Percentiles rank a stretch among this genome's conserved stretches.
Conservation (phyloP, 805 yeast genomes). For the Tetrapisispora namnaoensis region DNA sequence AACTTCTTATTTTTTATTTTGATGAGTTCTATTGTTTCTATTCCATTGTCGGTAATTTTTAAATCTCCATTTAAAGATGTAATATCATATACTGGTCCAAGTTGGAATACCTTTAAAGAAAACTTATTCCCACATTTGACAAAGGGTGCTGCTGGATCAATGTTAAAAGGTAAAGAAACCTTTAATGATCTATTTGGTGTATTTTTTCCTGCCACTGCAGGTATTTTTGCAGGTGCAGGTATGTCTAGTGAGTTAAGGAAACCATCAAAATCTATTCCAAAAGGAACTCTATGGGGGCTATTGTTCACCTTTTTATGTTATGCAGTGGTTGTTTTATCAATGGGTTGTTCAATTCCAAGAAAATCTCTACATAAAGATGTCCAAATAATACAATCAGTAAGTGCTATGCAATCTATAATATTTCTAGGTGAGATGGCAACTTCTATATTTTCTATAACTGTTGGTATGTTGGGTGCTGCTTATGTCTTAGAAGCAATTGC, state of each 20-base stretch:
- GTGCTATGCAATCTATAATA: conserved; percentile 55
- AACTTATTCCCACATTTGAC: conserved; percentile 79
- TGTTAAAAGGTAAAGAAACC: conserved; percentile 50
- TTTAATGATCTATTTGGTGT: conserved; percentile 86
- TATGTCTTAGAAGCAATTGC: conserved; percentile 86
- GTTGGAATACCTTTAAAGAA: conserved; percentile 52
- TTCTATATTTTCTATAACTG: conserved; percentile 82
- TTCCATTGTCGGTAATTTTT: conserved; percentile 68
- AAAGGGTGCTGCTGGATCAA: conserved; percentile 87
- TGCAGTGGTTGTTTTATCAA: conserved; percentile 65
- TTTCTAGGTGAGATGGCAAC: conserved; percentile 88
- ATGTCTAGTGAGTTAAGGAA: conserved; percentile 89
- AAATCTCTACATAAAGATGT: conserved; percentile 66
- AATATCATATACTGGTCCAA: conserved; percentile 57
- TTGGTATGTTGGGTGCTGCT: conserved; percentile 95
- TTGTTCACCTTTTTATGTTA: conserved; percentile 69
- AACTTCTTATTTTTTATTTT: conserved; percentile 58
- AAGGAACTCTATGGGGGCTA: conserved; percentile 86
- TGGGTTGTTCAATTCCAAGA: conserved; percentile 77
- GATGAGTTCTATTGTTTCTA: conserved; percentile 62
- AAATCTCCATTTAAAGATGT: conserved; percentile 51
- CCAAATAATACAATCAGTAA: conserved; percentile 77
- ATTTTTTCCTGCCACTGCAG: conserved; percentile 97
- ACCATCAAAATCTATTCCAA: conserved; percentile 86
- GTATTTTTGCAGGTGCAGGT: conserved; percentile 96